Conservation (phyloP, 768 basidiomycete species). For the Pleurotus tuber-regium region DNA sequence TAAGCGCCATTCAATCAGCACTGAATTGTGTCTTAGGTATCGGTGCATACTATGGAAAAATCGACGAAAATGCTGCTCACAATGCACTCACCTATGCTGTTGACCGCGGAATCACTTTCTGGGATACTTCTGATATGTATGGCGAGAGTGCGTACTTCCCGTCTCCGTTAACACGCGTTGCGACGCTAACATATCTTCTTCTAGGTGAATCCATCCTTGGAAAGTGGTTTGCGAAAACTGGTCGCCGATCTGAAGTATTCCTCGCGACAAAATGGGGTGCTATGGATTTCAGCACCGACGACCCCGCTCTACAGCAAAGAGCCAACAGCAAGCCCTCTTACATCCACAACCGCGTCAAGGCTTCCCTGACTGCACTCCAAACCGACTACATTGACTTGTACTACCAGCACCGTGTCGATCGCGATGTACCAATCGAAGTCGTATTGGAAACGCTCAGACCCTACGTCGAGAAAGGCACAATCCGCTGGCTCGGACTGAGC, state of each 20-base stretch:
- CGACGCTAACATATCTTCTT: no score
- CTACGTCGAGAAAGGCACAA: constrained; percentile 29
- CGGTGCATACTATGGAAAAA: constrained; percentile 22
- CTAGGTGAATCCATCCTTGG: constrained; percentile 21
- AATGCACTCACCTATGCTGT: constrained; percentile 21
- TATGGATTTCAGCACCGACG: constrained; percentile 14
- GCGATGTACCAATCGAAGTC: constrained; percentile 28
- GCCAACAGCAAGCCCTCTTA: constrained; percentile 18
- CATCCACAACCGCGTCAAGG: constrained; percentile 14
- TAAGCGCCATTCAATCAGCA: background rate
- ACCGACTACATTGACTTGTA: constrained; percentile 25
- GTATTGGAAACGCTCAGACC: constrained; percentile 29
- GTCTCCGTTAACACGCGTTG: no score
- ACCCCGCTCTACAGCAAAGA: background rate
- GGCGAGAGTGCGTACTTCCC: constrained; percentile 12
- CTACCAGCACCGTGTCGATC: constrained; percentile 32
- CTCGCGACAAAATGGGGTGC: constrained; percentile 26
- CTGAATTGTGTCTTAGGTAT: constrained; percentile 14
- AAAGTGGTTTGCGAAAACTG: constrained; percentile 23
- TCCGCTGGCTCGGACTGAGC: constrained; percentile 31
- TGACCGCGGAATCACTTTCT: constrained; percentile 21
- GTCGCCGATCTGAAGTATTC: constrained; percentile 22
- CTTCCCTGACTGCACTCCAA: constrained; percentile 17
- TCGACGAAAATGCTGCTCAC: constrained; percentile 17
- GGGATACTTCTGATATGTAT: constrained; percentile 22